Conservation (phyloP, 2,329 filamentous ascomycete species). For the Diaporthe citriasiana region DNA sequence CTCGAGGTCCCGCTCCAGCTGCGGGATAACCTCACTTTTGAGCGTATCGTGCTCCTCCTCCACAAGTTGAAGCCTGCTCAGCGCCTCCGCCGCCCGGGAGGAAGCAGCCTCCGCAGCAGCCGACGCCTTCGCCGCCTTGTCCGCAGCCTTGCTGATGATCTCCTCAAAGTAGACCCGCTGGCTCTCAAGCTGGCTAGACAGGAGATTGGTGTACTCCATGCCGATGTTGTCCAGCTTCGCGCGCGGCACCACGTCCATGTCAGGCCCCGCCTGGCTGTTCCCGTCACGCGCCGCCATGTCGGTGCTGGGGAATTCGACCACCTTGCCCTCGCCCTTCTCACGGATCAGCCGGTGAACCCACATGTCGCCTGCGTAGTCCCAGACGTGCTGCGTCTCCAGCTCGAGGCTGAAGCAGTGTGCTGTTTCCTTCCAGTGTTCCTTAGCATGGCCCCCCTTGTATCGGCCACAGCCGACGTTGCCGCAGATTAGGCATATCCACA, state of each 20-base stretch:
- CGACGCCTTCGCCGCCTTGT: constrained; percentile 85
- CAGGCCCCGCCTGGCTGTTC: constrained; percentile 28
- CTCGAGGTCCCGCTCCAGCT: constrained; percentile 79
- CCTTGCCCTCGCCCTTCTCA: constrained; percentile 91
- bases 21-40: constrained; percentile 69
- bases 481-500: constrained; percentile 97
- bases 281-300: constrained; percentile 47
- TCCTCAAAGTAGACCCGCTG: constrained; percentile 96
- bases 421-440: constrained; percentile 91
- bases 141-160: constrained; percentile 86
- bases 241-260: constrained; percentile 76
- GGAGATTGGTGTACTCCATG: constrained; percentile 92
- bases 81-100: constrained; percentile 62
- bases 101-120: constrained; percentile 75
- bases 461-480: constrained; percentile 93
- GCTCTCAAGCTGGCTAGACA: constrained; percentile 92
- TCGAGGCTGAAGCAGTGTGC: constrained; percentile 94
- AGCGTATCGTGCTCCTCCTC: constrained; percentile 68
- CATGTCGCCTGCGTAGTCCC: constrained; percentile 96
- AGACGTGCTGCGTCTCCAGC: constrained; percentile 92
- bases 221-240: constrained; percentile 83
- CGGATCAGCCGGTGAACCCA: constrained; percentile 97
- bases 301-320: constrained; percentile 84
- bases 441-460: constrained; percentile 94
- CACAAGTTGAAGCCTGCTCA: constrained; percentile 65